Conservation (phyloP, 371 early-diverging fungal species). For the Dinochytrium kinnereticum region DNA sequence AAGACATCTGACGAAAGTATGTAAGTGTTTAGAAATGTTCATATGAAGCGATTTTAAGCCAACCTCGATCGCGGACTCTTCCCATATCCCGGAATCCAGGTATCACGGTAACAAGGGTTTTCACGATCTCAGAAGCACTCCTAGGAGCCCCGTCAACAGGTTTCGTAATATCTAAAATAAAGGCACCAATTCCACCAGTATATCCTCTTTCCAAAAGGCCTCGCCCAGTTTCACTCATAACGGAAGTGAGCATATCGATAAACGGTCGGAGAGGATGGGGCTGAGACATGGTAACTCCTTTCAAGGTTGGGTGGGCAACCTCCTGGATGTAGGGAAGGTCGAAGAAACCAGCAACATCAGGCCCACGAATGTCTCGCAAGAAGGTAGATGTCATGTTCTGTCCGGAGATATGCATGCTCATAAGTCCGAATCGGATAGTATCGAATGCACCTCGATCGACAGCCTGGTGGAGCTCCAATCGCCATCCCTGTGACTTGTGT, state of each 20-base stretch:
- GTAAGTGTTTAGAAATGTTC: not conserved
- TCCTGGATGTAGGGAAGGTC: conserved; percentile 70
- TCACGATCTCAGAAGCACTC: conserved; percentile 61
- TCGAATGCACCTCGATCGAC: conserved; percentile 68
- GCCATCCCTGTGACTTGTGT: no score
- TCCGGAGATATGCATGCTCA: conserved; percentile 75
- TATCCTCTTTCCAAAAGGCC: conserved; percentile 56
- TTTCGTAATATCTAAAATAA: conserved; percentile 68
- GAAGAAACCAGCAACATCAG: conserved; percentile 63
- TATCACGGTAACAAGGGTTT: conserved; percentile 62
- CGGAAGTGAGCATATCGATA: conserved; percentile 65
- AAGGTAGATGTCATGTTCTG: conserved; percentile 47
- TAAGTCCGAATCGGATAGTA: conserved; percentile 80
- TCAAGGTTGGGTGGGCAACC: conserved; percentile 57
- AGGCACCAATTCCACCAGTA: conserved; percentile 65
- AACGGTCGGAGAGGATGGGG: conserved; percentile 68
- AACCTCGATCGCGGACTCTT: conserved; percentile 46
- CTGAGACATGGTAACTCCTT: conserved; percentile 71
- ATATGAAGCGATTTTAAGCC: no score
- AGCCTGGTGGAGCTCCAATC: conserved; percentile 66
- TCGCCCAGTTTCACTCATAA: conserved; percentile 74
- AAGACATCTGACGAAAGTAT: conserved; percentile 51
- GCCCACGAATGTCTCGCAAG: conserved; percentile 53
- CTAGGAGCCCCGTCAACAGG: conserved; percentile 42
- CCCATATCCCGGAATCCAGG: conserved; percentile 73